Base-by-base conservation (phyloP, 441 rosid genomes). In the Croton setiger region DNA sequence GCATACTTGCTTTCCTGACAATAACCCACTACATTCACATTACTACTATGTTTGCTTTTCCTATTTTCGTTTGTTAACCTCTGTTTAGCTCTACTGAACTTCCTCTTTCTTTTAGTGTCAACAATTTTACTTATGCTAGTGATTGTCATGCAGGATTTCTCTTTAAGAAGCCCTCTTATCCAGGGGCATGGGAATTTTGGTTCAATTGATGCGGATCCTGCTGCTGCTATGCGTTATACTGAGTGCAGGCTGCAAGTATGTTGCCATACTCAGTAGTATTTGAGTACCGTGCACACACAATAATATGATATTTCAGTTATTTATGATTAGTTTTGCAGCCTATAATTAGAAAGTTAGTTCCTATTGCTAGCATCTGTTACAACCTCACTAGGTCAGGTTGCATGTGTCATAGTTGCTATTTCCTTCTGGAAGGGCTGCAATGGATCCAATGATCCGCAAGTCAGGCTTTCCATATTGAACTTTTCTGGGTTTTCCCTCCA, bases 121-220 rank as follows among this genome's bases (percentile, higher is more conserved):
- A 12, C 45, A 63, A 23, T 15, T 56, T 70, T 14, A 51, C 15
- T 55, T 41, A 20, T 51, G 8, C 27, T 23, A n/a, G 33, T 64
- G 36, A 20, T 78, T 74, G 60, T 65, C 53, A 11, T 67, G 27
- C 79, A 94, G 99, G 89, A 83, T 78, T 94, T 92, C 77, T 92
- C 98, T 3, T 81, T 94, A 82, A 85, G 99, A 73, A 82, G 81
- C 74, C 97, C 99, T 0, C 93, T 94, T 63, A 85, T 94, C 48
- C 92, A 80, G 78, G 99, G 99, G 37, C 99, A 94, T 80, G 99
- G 99, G 33, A 94, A 94, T 79, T 94, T 94, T 74, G 99, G 99
- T 69, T 92, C 99, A 4, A 65, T 94, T 54, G 99, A 94, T 78
- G 97, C 97, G 36, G 99, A 94, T 79, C 99, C 99, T 80, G 76